Percentiles rank a stretch among this genome's conserved stretches.
These are phyloP conservation scores for Coniochaeta ligniaria DNA, from an alignment of 2,329 filamentous ascomycete species.

Conservation along the genomic window DNA sequence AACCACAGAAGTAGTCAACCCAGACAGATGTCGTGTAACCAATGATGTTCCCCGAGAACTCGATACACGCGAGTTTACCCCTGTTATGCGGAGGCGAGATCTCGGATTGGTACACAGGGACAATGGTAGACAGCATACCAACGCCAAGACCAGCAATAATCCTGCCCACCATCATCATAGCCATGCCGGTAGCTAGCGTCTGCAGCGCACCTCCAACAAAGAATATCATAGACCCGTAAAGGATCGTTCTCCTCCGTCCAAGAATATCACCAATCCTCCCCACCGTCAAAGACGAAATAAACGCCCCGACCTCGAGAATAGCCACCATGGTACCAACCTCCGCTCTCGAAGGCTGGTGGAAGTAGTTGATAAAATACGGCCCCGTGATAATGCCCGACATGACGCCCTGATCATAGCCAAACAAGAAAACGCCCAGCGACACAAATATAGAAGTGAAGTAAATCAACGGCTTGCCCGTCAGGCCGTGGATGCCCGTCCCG, in stretches of 20 bases:
- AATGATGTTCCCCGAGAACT: constrained; percentile 95
- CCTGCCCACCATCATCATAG: constrained; percentile 82
- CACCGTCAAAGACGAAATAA: constrained; percentile 80
- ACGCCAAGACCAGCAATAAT: constrained; percentile 81
- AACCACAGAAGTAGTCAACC: constrained; percentile 97
- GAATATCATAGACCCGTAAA: constrained; percentile 91
- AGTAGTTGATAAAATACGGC: constrained; percentile 83
- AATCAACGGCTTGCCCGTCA: constrained; percentile 91
- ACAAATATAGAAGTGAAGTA: constrained; percentile 94
- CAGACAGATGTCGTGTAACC: constrained; percentile 95
- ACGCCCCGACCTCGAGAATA: constrained; percentile 88
- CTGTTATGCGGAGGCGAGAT: constrained; percentile 95
- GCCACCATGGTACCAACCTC: constrained; percentile 96
- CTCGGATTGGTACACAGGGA: constrained; percentile 89
- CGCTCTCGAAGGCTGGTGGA: constrained; percentile 77
- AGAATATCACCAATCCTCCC: constrained; percentile 88
- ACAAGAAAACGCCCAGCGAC: constrained; percentile 79
- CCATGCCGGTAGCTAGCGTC: constrained; percentile 72
- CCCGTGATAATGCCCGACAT: constrained; percentile 76
- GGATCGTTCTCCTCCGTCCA: constrained; percentile 79
- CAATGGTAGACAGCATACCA: constrained; percentile 83
- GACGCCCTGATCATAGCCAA: constrained; percentile 85
- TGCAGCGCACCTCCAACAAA: constrained; percentile 78
- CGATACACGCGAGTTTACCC: constrained; percentile 92
- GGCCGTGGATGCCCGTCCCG: constrained; percentile 74